A percentile compares a stretch with the other conserved stretches of the same genome.
phyloP scores from a whole-genome alignment of 2,329 filamentous ascomycete species.

The Tolypocladium inflatum region DNA sequence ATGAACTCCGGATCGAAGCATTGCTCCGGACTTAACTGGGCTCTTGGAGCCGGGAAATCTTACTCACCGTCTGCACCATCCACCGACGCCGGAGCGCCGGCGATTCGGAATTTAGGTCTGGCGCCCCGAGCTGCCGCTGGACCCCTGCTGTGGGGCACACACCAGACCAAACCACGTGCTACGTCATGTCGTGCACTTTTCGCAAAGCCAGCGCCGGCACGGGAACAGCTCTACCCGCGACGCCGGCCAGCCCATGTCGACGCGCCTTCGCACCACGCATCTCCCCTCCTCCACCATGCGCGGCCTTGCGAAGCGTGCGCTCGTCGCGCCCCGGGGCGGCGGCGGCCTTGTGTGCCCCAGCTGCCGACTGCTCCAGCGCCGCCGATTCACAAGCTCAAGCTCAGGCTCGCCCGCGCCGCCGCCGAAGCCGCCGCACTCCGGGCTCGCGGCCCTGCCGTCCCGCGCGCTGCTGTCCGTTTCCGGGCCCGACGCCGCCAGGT shows the following conservation, averaged over 20 bases:
- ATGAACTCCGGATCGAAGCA: background rate
- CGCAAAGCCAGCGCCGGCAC: background rate
- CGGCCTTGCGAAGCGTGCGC: conserved; percentile 12
- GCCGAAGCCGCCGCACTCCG: conserved; percentile 33
- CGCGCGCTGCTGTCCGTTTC: conserved; percentile 71
- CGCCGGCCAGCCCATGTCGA: background rate
- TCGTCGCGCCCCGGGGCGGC: conserved; percentile 5
- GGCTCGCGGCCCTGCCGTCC: conserved; percentile 52
- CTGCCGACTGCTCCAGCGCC: conserved; percentile 19
- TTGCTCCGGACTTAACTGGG: background rate
- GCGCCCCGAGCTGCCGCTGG: background rate
- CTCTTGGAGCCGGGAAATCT: background rate
- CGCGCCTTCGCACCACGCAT: background rate
- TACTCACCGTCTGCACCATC: background rate
- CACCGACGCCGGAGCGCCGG: background rate
- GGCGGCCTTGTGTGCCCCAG: conserved; percentile 16
- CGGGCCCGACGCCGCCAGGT: conserved; percentile 71
- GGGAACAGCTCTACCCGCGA: background rate
- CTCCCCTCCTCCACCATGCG: conserved; percentile 7
- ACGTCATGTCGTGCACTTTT: background rate
- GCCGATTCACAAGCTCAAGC: conserved; percentile 19
- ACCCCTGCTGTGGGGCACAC: background rate
- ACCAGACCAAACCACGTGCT: background rate
- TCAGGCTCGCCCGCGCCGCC: conserved; percentile 14
- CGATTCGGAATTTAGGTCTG: background rate